These are phyloP conservation scores for Lanmaoa pseudosensibilis DNA, from an alignment of 768 basidiomycete species.

Conservation along the genomic window DNA sequence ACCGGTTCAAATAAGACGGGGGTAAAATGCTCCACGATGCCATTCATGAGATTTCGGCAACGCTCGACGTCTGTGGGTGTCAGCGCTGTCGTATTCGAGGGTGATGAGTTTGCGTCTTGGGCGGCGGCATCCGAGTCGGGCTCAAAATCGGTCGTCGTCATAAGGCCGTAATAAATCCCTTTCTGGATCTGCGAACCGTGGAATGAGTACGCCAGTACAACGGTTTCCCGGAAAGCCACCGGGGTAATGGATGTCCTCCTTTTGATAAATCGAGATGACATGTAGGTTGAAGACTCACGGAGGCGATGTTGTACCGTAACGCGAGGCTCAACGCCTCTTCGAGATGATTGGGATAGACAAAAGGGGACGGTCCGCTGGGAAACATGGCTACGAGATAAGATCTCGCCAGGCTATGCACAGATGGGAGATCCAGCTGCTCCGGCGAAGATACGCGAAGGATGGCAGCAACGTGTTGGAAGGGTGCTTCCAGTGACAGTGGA, in stretches of 20 bases:
- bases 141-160: conserved; percentile 59
- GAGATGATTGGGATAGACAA: conserved; percentile 43
- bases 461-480: conserved; percentile 50
- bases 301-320: conserved; percentile 43
- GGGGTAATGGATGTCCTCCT: not conserved
- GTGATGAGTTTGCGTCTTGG: not conserved
- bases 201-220: not conserved
- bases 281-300: conserved; percentile 40
- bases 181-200: conserved; percentile 51
- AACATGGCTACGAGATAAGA: conserved; percentile 46
- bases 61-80: conserved; percentile 36
- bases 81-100: conserved; percentile 19
- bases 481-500: conserved; percentile 43
- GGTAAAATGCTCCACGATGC: conserved; percentile 65
- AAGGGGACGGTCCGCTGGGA: conserved; percentile 47
- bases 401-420: conserved; percentile 47
- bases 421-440: conserved; percentile 55
- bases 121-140: conserved; percentile 30
- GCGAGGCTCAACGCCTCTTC: conserved; percentile 57
- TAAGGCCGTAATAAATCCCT: conserved; percentile 61
- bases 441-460: conserved; percentile 59
- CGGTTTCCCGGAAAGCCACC: not conserved
- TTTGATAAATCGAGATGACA: not conserved
- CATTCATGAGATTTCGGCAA: conserved; percentile 51
- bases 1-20: conserved; percentile 70